phyloP scores from a whole-genome alignment of 1,284 basidiomycete genomes.

The Phaffia rhodozyma region DNA sequence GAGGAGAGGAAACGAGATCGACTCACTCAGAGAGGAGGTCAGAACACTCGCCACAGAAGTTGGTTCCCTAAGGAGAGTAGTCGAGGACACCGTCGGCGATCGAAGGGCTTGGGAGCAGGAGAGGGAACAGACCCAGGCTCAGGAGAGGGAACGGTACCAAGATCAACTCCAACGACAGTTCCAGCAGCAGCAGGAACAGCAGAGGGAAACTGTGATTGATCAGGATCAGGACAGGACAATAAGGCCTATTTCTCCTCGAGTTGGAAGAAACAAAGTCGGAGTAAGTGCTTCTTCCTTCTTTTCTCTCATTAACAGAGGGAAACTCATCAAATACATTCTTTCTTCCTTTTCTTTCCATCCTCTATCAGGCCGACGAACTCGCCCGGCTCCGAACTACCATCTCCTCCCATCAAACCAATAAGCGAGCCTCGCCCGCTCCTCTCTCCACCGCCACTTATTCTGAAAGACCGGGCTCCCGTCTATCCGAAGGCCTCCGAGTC shows the following conservation, averaged over 20 bases:
- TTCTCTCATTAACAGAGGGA: not conserved
- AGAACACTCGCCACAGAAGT: conserved; percentile 60
- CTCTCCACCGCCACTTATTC: not conserved
- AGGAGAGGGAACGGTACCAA: not conserved
- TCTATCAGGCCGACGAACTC: not conserved
- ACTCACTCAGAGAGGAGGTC: conserved; percentile 60
- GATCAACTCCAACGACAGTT: not conserved
- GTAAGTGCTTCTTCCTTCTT: not conserved
- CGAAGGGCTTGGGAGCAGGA: conserved; percentile 36
- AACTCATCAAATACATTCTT: no score
- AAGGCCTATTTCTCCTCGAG: not conserved
- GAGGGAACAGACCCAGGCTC: not conserved
- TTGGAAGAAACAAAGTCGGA: no score
- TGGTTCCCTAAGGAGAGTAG: conserved; percentile 62
- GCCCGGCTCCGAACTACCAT: not conserved
- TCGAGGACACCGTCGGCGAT: conserved; percentile 68
- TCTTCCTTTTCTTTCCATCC: not conserved
- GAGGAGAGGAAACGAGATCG: conserved; percentile 47
- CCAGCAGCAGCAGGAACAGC: not conserved
- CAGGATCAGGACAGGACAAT: not conserved
- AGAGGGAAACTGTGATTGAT: not conserved
- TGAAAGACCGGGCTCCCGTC: conserved; percentile 10
- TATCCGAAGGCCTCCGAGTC: conserved; percentile 11
- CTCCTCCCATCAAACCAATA: not conserved
- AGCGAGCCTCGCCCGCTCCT: not conserved